Evolutionary conservation across 768 basidiomycete species (phyloP).

Genomic region (Collybiopsis luxurians): DNA sequence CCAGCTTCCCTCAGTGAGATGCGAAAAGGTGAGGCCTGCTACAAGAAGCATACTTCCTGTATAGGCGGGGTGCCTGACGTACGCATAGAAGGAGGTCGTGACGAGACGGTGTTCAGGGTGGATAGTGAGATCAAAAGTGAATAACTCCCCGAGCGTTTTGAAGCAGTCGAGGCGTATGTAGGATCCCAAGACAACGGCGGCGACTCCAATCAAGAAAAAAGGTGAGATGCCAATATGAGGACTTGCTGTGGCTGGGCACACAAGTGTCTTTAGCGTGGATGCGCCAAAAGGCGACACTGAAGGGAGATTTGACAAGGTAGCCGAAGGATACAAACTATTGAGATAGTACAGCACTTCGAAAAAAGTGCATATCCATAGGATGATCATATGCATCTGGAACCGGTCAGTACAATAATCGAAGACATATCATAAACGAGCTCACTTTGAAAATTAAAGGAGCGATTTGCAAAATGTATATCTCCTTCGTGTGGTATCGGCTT

Average conservation of each 20-base stretch:
- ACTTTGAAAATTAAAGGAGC: constrained; percentile 59
- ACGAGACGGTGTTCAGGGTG: constrained; percentile 50
- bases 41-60: constrained; percentile 51
- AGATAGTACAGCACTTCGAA: constrained; percentile 48
- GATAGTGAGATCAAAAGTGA: constrained; percentile 59
- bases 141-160: constrained; percentile 48
- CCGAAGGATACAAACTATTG: constrained; percentile 22
- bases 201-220: constrained; percentile 41
- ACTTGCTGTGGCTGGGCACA: constrained; percentile 26
- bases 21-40: constrained; percentile 42
- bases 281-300: constrained; percentile 31
- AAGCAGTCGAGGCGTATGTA: constrained; percentile 53
- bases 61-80: constrained; percentile 57
- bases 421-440: background rate
- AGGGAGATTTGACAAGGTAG: constrained; percentile 10
- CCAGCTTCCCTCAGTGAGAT: constrained; percentile 46
- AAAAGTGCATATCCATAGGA: constrained; percentile 47
- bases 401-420: background rate
- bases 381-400: constrained; percentile 43
- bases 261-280: constrained; percentile 14
- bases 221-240: constrained; percentile 33
- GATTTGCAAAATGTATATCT: constrained; percentile 50
- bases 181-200: constrained; percentile 40
- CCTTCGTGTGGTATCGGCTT: constrained; percentile 51
- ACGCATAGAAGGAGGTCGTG: constrained; percentile 45